phyloP scores from a whole-genome alignment of 306 rosid species.

The Dalbergia cultrata region DNA sequence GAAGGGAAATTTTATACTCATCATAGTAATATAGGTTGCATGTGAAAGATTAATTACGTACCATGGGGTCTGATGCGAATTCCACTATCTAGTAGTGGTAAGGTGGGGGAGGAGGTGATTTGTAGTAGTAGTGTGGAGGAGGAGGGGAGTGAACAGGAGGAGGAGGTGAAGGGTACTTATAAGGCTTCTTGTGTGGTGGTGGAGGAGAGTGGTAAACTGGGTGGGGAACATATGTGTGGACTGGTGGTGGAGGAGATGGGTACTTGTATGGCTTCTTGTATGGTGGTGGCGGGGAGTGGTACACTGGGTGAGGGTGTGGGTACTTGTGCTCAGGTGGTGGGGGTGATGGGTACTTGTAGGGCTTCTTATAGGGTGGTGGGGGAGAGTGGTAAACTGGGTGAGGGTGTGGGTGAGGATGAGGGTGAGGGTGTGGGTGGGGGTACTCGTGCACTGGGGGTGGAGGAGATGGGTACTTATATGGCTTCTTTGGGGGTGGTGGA shows the following conservation, averaged over 20 bases:
- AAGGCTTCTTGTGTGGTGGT: constrained; percentile 18
- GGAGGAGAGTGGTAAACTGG: not conserved
- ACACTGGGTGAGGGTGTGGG: constrained; percentile 22
- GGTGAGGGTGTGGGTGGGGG: constrained; percentile 39
- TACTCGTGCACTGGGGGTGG: constrained; percentile 37
- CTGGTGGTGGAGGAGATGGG: not conserved
- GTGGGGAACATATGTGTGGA: not conserved
- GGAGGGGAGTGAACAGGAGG: constrained; percentile 44
- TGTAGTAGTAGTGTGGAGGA: constrained; percentile 63
- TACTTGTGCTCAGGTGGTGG: not conserved
- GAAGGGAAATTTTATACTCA: too few relatives aligned
- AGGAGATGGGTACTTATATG: not conserved
- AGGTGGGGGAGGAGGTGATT: constrained; percentile 61
- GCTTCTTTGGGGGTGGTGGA: constrained; percentile 15
- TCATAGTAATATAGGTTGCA: not conserved
- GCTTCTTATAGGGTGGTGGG: not conserved
- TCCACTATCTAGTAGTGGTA: constrained; percentile 50
- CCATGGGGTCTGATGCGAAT: constrained; percentile 27
- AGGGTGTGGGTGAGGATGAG: not conserved
- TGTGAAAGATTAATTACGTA: not conserved
- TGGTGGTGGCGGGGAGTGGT: constrained; percentile 46
- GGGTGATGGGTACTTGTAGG: not conserved
- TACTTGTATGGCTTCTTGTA: not conserved
- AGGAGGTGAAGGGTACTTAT: constrained; percentile 36
- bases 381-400: not conserved